A percentile compares a stretch with the other conserved stretches of the same genome.
These are phyloP conservation scores for Juncus inflexus DNA, from an alignment of 176 grass and related monocot genomes.

Conservation along the genomic window DNA sequence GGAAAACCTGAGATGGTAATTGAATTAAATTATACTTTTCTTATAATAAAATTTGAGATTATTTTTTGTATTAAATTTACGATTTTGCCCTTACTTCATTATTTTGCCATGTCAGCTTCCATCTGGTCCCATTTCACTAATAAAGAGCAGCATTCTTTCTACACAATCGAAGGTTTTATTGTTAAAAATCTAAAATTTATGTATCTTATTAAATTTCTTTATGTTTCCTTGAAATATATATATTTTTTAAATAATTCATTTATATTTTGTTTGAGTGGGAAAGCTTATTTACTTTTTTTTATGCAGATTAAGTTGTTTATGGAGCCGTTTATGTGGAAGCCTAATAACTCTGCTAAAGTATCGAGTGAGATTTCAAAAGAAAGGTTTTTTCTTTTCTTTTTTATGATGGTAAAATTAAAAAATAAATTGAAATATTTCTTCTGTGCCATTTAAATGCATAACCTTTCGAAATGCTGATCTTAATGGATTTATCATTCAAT, in stretches of 20 bases:
- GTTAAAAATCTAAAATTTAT: constrained; percentile 23
- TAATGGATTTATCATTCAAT: background rate
- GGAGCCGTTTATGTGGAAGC: constrained; percentile 78
- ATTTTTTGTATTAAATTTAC: constrained; percentile 4
- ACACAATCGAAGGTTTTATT: constrained; percentile 75
- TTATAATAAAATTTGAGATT: constrained; percentile 3
- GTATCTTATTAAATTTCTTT: too few species aligned
- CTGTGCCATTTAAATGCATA: constrained; percentile 2
- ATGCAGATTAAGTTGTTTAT: constrained; percentile 66
- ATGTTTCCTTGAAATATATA: background rate
- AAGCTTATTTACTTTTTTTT: constrained; percentile 9
- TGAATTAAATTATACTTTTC: constrained; percentile 1
- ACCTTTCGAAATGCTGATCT: constrained; percentile 20
- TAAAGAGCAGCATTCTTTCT: constrained; percentile 77
- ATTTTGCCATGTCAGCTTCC: constrained; percentile 54
- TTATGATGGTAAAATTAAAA: background rate
- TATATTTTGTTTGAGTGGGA: background rate
- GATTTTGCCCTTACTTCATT: constrained; percentile 20
- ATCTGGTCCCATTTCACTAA: constrained; percentile 59
- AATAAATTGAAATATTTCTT: background rate
- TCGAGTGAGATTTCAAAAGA: constrained; percentile 60
- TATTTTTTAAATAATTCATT: background rate
- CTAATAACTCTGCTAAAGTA: constrained; percentile 43
- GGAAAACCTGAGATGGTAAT: constrained; percentile 73
- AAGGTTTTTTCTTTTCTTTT: constrained; percentile 61